phyloP scores from a whole-genome alignment of 1,284 basidiomycete genomes.

The Fistulina hepatica region DNA sequence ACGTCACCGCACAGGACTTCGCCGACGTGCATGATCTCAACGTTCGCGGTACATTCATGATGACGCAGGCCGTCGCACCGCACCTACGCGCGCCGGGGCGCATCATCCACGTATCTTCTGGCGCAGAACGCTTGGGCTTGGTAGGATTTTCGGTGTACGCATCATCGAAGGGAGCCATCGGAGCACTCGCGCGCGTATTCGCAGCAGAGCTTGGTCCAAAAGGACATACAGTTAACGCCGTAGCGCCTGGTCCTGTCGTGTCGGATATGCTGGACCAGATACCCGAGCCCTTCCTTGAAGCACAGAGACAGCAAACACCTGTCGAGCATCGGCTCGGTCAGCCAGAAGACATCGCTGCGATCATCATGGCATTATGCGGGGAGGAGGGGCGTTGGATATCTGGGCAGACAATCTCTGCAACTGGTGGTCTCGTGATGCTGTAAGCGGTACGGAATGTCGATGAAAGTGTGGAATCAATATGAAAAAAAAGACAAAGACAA shows the following conservation, averaged over 20 bases:
- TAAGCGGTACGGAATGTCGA: not conserved
- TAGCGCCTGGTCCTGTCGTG: conserved; percentile 2
- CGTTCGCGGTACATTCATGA: not conserved
- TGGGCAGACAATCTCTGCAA: not conserved
- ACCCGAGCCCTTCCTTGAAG: not conserved
- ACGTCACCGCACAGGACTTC: not conserved
- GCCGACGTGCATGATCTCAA: not conserved
- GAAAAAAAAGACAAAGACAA: too few species aligned
- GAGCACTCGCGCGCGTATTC: not conserved
- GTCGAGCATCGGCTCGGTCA: not conserved
- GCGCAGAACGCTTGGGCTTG: not conserved
- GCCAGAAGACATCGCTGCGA: not conserved
- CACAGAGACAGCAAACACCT: not conserved
- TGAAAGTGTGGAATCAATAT: too few species aligned
- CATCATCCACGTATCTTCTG: not conserved
- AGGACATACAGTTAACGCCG: conserved; percentile 1
- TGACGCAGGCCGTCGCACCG: conserved; percentile 1
- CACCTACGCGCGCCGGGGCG: not conserved
- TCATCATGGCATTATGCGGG: not conserved
- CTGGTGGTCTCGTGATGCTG: not conserved
- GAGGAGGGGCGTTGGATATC: not conserved
- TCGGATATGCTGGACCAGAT: conserved; percentile 4
- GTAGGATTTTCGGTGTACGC: not conserved
- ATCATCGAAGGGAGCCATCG: not conserved
- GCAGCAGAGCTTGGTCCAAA: conserved; percentile 1